A percentile compares a stretch with the other conserved stretches of the same genome.
Conservation (phyloP, 768 basidiomycete species). For the Pleurotus eryngii region DNA sequence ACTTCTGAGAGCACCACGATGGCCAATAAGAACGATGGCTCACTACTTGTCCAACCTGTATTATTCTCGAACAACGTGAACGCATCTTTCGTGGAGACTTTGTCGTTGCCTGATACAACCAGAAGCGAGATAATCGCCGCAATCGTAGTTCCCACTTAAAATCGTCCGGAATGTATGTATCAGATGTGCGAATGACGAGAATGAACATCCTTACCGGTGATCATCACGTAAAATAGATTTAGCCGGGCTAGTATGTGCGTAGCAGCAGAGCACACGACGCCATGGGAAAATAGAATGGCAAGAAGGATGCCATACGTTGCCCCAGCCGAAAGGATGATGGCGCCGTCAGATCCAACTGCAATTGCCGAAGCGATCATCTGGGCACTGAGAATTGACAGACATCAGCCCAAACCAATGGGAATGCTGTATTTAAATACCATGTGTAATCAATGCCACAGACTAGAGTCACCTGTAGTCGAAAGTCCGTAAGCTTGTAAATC, state of each 20-base stretch:
- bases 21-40: slow-evolving; percentile 14
- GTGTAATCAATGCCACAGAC: slow-evolving; percentile 77
- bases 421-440: slow-evolving; percentile 26
- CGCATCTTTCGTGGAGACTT: slow-evolving; percentile 65
- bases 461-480: slow-evolving; percentile 37
- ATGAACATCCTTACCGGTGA: slow-evolving; percentile 47
- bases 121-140: slow-evolving; percentile 61
- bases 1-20: background rate
- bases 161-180: background rate
- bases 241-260: slow-evolving; percentile 61
- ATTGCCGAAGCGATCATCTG: slow-evolving; percentile 78
- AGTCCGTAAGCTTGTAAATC: background rate
- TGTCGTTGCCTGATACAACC: slow-evolving; percentile 50
- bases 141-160: slow-evolving; percentile 58
- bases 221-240: slow-evolving; percentile 65
- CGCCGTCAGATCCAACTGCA: slow-evolving; percentile 55
- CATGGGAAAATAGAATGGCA: slow-evolving; percentile 63
- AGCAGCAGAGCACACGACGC: slow-evolving; percentile 67
- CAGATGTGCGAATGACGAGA: slow-evolving; percentile 12
- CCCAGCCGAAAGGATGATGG: slow-evolving; percentile 47
- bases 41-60: slow-evolving; percentile 64
- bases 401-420: background rate
- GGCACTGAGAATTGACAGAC: slow-evolving; percentile 27
- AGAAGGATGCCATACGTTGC: slow-evolving; percentile 67
- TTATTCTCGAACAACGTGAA: slow-evolving; percentile 72